Conservation (phyloP, 2,329 filamentous ascomycete genomes). For the Trichoderma atrobrunneum region DNA sequence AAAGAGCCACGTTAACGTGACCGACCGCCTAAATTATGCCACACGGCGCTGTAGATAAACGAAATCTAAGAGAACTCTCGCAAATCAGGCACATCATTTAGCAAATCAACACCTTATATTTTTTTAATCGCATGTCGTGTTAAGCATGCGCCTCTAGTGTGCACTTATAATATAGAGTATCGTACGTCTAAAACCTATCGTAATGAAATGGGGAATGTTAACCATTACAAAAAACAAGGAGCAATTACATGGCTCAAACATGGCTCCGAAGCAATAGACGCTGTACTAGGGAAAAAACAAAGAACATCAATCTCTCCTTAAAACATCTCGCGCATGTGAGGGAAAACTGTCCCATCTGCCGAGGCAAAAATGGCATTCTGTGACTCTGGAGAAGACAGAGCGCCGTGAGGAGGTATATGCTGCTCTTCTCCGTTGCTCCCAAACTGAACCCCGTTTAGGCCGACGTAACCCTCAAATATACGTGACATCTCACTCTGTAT, state of each 20-base stretch:
- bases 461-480: slow-evolving; percentile 41
- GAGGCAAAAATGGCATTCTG: slow-evolving; percentile 25
- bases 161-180: not conserved
- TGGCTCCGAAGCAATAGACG: not conserved
- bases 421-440: slow-evolving; percentile 28
- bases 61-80: not conserved
- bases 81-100: not conserved
- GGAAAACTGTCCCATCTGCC: slow-evolving; percentile 35
- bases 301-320: slow-evolving; percentile 18
- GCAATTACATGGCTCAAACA: not conserved
- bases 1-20: not conserved
- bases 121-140: not conserved
- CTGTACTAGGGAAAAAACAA: not conserved
- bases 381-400: slow-evolving; percentile 27
- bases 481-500: slow-evolving; percentile 55
- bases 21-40: not conserved
- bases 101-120: not conserved
- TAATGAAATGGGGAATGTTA: not conserved
- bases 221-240: not conserved
- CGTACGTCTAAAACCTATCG: not conserved
- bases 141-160: not conserved
- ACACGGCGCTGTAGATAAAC: not conserved
- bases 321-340: slow-evolving; percentile 40
- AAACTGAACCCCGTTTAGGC: slow-evolving; percentile 35
- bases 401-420: slow-evolving; percentile 25